Percentiles rank a stretch among this genome's conserved stretches.
Conservation (phyloP, 2,329 filamentous ascomycete genomes). For the Cercospora citrullina region DNA sequence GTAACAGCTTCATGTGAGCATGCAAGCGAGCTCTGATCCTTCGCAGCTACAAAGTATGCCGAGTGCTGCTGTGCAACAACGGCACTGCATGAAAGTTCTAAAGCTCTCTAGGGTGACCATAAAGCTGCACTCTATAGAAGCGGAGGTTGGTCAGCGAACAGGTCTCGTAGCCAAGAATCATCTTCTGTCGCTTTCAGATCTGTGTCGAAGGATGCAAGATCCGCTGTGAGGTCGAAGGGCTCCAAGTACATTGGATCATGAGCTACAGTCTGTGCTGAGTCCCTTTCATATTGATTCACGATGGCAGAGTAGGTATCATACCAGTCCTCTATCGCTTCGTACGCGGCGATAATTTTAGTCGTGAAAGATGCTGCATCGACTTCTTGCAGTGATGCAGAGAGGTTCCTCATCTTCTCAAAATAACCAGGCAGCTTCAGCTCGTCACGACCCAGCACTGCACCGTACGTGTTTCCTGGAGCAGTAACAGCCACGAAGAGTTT, state of each 20-base stretch:
- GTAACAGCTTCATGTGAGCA: neutral
- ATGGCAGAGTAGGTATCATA: constrained; percentile 8
- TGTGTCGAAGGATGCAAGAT: neutral
- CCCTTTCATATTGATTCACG: constrained; percentile 6
- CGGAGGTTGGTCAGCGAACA: neutral
- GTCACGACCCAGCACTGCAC: constrained; percentile 24
- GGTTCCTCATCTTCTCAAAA: neutral
- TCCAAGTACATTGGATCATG: neutral
- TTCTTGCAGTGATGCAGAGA: neutral
- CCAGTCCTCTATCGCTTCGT: constrained; percentile 2
- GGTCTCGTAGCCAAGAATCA: neutral
- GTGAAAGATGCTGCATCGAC: constrained; percentile 1
- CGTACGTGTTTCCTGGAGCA: constrained; percentile 24
- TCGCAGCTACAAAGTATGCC: neutral
- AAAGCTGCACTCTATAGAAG: neutral
- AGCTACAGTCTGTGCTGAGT: neutral
- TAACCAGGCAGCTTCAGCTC: constrained; percentile 24
- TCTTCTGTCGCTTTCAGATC: neutral
- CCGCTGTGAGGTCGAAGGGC: neutral
- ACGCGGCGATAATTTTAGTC: constrained; percentile 10
- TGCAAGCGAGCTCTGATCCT: neutral
- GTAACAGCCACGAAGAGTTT: constrained; percentile 27
- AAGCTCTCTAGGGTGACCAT: neutral
- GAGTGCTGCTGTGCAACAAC: neutral
- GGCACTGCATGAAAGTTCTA: neutral